Evolutionary conservation across 768 basidiomycete genomes (phyloP).

Genomic region (Coprinopsis sp.): DNA sequence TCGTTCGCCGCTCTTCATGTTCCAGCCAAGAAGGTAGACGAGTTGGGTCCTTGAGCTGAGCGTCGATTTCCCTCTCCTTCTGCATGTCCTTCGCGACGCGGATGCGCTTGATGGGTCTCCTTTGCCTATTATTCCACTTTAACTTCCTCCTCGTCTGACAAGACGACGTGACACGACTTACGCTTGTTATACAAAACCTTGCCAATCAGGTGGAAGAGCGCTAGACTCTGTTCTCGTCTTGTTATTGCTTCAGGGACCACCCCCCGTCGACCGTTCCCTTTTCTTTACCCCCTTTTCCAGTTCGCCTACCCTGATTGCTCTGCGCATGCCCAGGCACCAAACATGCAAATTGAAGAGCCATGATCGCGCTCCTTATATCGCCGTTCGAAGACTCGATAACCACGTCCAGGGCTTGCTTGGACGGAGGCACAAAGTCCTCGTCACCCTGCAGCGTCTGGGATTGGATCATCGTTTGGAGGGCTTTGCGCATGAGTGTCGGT

Average conservation of each 20-base stretch:
- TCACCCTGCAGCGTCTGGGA: constrained; percentile 29
- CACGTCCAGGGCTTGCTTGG: constrained; percentile 66
- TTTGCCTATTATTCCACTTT: constrained; percentile 52
- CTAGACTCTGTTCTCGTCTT: constrained; percentile 78
- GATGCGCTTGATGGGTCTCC: constrained; percentile 59
- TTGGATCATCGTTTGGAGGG: constrained; percentile 57
- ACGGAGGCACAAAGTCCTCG: constrained; percentile 30
- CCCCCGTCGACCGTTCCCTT: constrained; percentile 22
- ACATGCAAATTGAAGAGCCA: constrained; percentile 87
- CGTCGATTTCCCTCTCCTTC: constrained; percentile 55
- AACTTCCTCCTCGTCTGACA: constrained; percentile 8
- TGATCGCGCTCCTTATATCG: constrained; percentile 90
- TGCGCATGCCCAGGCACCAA: constrained; percentile 33
- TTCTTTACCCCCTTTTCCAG: too few relatives aligned
- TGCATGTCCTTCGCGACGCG: constrained; percentile 59
- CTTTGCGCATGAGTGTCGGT: constrained; percentile 75
- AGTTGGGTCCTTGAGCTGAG: constrained; percentile 47
- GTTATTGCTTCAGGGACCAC: constrained; percentile 69
- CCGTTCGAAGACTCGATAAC: constrained; percentile 81
- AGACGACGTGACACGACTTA: constrained; percentile 30
- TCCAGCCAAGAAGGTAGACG: constrained; percentile 55
- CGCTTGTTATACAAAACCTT: constrained; percentile 96
- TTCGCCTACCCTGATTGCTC: too few relatives aligned
- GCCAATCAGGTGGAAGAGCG: constrained; percentile 88
- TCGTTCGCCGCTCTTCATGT: constrained; percentile 58